A percentile compares a stretch with the other conserved stretches of the same genome.
Conservation (phyloP, 2,329 filamentous ascomycete genomes). For the Fusarium brevicatenulatum region DNA sequence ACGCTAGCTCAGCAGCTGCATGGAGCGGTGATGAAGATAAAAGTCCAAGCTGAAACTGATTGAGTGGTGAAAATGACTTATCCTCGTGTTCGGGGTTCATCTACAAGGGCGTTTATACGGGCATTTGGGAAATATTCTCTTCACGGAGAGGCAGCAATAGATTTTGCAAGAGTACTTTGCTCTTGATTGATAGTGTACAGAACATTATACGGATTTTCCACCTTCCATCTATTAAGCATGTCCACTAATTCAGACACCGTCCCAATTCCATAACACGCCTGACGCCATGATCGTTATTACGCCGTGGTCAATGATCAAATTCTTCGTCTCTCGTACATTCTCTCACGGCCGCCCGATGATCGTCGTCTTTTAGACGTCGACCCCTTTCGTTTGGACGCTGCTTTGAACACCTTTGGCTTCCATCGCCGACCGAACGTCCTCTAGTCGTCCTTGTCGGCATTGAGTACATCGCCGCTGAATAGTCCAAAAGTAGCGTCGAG, state of each 20-base stretch:
- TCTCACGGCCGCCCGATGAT: conserved; percentile 7
- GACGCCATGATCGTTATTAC: conserved; percentile 41
- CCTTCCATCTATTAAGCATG: conserved; percentile 34
- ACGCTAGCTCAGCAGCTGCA: conserved; percentile 44
- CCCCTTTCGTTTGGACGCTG: not conserved
- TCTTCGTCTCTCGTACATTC: conserved; percentile 43
- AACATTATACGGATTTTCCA: conserved; percentile 38
- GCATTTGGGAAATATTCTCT: conserved; percentile 36
- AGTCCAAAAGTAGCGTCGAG: conserved; percentile 67
- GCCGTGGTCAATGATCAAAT: conserved; percentile 39
- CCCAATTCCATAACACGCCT: conserved; percentile 39
- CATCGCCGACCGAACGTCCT: conserved; percentile 10
- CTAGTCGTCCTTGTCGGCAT: conserved; percentile 68
- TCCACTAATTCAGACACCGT: conserved; percentile 20
- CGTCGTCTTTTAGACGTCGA: not conserved
- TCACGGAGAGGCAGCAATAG: conserved; percentile 32
- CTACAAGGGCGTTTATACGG: conserved; percentile 36
- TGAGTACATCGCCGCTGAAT: conserved; percentile 68
- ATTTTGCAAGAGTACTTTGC: conserved; percentile 42
- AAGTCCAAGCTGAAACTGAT: conserved; percentile 10
- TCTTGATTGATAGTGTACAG: conserved; percentile 39
- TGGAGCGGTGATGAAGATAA: conserved; percentile 35
- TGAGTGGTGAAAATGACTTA: not conserved
- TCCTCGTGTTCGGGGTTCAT: conserved; percentile 16
- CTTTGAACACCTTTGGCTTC: conserved; percentile 12